Evolutionary conservation across 2,329 filamentous ascomycete genomes (phyloP), one percentile per base, ranked within the genome.

Genomic region (Trichoderma semiorbis): DNA sequence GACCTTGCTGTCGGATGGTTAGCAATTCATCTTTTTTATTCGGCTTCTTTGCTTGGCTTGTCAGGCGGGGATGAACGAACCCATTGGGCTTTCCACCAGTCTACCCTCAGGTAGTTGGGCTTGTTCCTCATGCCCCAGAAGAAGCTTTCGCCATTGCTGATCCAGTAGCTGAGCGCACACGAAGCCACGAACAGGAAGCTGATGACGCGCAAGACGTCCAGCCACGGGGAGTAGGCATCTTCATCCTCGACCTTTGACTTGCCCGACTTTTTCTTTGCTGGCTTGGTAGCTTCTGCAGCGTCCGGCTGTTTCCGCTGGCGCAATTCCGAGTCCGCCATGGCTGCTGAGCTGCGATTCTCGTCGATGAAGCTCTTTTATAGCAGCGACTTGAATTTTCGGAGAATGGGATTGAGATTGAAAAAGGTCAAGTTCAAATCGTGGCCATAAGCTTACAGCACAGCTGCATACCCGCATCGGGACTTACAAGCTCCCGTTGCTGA

Each of bases 141-240:
- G 74, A 91, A 85, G 72, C 88, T 91, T 78, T 93, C 88, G 73
- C 91, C 91, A 73, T 87, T 85, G 58, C 92, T 94, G 75, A 93
- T 85, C 74, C 95, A 88, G 81, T 95, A 95, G 82, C 92, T 94
- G 69, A 95, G 84, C 21, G 88, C 90, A 77, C 86, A 89, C 28
- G 89, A 92, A 61, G 91, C 87, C 57, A 93, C 75, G 39, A 91
- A 75, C 16, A 95, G 80, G 69, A 93, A 93, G 36, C 86, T 86
- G 60, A 94, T 77, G 34, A 95, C 86, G 36, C 93, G 91, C 72
- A 94, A 81, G 68, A 92, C 80, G 79, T 95, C 93, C 39, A 94
- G 82, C 82, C 82, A 86, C 12, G 83, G 82, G 73, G 79, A 84
- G 75, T 85, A 85, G 21, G 94, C 92, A 28, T 91, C 88, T 74